Base-by-base conservation (phyloP, 805 yeast genomes). In the Wickerhamiella allomyrinae region DNA sequence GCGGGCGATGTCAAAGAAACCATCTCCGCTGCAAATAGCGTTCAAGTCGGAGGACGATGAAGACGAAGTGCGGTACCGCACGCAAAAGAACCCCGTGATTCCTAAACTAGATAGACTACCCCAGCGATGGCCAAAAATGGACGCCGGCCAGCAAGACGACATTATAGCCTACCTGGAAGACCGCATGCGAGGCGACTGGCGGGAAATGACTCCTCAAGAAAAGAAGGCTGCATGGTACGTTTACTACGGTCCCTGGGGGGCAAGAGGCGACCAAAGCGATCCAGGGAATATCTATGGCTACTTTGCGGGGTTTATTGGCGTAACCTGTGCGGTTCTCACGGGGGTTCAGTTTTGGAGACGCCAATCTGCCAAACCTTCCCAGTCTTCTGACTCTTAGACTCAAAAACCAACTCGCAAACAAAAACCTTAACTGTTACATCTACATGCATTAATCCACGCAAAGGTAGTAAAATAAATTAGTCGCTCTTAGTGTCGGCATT, bases 231-330 rank as follows among this genome's bases (percentile, higher is more conserved):
- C 54, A 11, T 50, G 54, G 53, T 59, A 40, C 42, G 50, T 58
- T 11, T 54, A 55, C 49, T 59, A 48, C 43, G 64, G 64, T 2
- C 53, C 59, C 7, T 59, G 63, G 63, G 64, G 64, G 1, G 61
- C 63, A 5, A 50, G 64, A n/a, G 46, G 48, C 34, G 29, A 41
- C 8, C 44, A 38, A 7, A 34, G 43, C 17, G 47, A 52, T 25
- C 48, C 47, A n/a, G 54, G 51, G n/a, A 19, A 27, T 14, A 41
- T 56, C 34, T 52, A 54, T 44, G 46, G 51, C 41, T 20, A 29
- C 9, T 46, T 52, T 35, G 56, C 51, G 13, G 49, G 48, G 19
- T 27, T 45, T 5, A 34, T 58, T n/a, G 54, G 48, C n/a, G n/a
- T n/a, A n/a, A n/a, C n/a, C n/a, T n/a, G n/a, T n/a, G n/a, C n/a